phyloP scores from a whole-genome alignment of 768 basidiomycete species.

The Saitozyma podzolica region DNA sequence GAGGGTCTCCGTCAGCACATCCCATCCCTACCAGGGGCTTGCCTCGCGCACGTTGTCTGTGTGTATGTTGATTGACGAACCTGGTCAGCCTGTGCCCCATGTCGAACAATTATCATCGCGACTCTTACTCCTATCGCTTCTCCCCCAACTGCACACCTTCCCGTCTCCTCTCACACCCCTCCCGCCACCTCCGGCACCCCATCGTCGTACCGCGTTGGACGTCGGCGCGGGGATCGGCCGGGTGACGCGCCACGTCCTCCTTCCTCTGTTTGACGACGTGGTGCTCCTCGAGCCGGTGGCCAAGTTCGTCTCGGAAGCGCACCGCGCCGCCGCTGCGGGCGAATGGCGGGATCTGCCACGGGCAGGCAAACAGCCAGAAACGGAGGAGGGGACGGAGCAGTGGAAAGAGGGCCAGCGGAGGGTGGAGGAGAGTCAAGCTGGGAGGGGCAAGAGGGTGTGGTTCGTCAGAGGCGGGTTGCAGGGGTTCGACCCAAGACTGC shows the following conservation, averaged over 20 bases:
- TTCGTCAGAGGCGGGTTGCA: slow-evolving; percentile 80
- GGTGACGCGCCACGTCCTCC: slow-evolving; percentile 81
- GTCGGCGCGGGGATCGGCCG: slow-evolving; percentile 92
- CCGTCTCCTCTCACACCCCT: slow-evolving; percentile 67
- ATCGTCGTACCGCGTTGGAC: slow-evolving; percentile 75
- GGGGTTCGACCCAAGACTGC: slow-evolving; percentile 68
- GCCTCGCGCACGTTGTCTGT: neutral
- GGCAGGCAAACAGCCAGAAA: neutral
- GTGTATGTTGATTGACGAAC: neutral
- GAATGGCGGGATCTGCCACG: slow-evolving; percentile 41
- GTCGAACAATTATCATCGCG: slow-evolving; percentile 88
- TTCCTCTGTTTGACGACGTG: slow-evolving; percentile 84
- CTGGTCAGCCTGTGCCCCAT: slow-evolving; percentile 76
- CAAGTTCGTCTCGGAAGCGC: slow-evolving; percentile 68
- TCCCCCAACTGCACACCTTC: slow-evolving; percentile 76
- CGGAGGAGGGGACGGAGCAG: slow-evolving; percentile 5
- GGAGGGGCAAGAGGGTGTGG: slow-evolving; percentile 31
- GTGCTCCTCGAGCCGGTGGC: slow-evolving; percentile 86
- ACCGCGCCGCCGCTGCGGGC: slow-evolving; percentile 20
- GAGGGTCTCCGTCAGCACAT: neutral
- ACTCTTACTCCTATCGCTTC: slow-evolving; percentile 76
- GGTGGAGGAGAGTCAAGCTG: neutral
- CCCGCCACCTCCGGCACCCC: slow-evolving; percentile 29
- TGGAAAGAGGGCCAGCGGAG: neutral
- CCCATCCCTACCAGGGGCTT: neutral